Base-by-base conservation (phyloP, 129 eudicot genomes). In the Calendula officinalis region DNA sequence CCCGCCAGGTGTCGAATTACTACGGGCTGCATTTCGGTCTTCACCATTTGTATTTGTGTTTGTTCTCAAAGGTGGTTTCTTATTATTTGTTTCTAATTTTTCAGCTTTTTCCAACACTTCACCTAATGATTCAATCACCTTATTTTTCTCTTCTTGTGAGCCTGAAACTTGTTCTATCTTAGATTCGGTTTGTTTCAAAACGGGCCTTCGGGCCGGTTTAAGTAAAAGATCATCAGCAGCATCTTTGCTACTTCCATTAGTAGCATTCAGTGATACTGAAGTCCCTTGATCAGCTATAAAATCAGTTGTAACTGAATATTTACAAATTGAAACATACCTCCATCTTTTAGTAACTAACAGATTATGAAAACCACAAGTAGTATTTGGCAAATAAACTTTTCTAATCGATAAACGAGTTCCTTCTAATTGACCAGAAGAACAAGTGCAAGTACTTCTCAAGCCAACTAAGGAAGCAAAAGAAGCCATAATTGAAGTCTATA, bases 81-180 rank as follows among this genome's bases (percentile, higher is more conserved):
- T 78, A 59, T 55, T 83, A 62, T 55, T 64, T 49, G 81, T 79
- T 73, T 88, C 96, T 42, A 83, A 57, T 38, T 81, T 86, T 81
- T 88, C 99, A 0, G 79, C 96, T 72, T 79, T 85, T 74, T 88
- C 99, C 51, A 92, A 74, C 52, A 81, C 95, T 71, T 81, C 96
- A 14, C 84, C 92, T 7, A 88, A 66, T 13, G 99, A 88, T 44
- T 88, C 95, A 64, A 88, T 81, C 75, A 85, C 89, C 77, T 81
- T 85, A 66, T 68, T 83, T 48, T 79, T 75, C 77, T 85, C 98
- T 68, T 80, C 86, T 39, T 64, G 64, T 60, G 80, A 68, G 49
- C 75, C 68, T 3, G 47, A 57, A 74, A 64, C 72, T 30, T 68
- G 75, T 44, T 79, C 82, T 13, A 52, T 55, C 57, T 77, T 78